A percentile compares a stretch with the other conserved stretches of the same genome.
Conservation (phyloP, 2,329 filamentous ascomycete genomes). For the Microdochium nivale region DNA sequence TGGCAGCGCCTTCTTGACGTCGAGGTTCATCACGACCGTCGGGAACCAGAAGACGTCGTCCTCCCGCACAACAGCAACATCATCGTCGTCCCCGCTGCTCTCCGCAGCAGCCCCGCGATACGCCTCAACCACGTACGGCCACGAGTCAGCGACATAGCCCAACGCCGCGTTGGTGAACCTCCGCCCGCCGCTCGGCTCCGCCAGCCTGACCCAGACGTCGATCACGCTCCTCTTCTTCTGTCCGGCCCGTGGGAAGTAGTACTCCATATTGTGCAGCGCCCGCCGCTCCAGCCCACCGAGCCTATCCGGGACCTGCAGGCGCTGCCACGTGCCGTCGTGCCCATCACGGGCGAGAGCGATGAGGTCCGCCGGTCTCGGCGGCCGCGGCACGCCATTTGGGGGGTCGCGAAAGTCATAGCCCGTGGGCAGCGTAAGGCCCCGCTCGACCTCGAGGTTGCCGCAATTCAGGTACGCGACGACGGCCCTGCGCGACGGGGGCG, state of each 20-base stretch:
- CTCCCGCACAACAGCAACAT: constrained; percentile 6
- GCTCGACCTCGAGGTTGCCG: constrained; percentile 49
- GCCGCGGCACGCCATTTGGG: constrained; percentile 26
- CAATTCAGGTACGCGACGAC: constrained; percentile 59
- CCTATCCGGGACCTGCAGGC: background rate
- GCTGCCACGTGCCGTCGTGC: constrained; percentile 10
- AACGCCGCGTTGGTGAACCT: constrained; percentile 14
- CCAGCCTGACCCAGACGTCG: constrained; percentile 19
- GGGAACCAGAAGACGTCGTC: constrained; percentile 50
- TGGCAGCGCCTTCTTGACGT: constrained; percentile 63
- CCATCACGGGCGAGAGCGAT: constrained; percentile 11
- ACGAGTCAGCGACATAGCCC: constrained; percentile 19
- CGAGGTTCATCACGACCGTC: constrained; percentile 58
- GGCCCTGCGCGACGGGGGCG: constrained; percentile 35
- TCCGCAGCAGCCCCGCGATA: constrained; percentile 4
- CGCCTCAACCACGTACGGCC: constrained; percentile 17
- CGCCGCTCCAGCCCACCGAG: constrained; percentile 11
- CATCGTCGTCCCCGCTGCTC: constrained; percentile 1
- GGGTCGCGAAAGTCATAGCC: constrained; percentile 28
- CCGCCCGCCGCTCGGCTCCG: constrained; percentile 16
- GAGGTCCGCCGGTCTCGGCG: constrained; percentile 12
- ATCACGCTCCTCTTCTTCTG: constrained; percentile 11
- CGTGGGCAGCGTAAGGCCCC: constrained; percentile 41
- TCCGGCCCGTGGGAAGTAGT: constrained; percentile 14
- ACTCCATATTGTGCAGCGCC: constrained; percentile 10